Evolutionary conservation across 2,329 filamentous ascomycete genomes (phyloP), one percentile per base, ranked within the genome.

Genomic region (Trichoderma breve): DNA sequence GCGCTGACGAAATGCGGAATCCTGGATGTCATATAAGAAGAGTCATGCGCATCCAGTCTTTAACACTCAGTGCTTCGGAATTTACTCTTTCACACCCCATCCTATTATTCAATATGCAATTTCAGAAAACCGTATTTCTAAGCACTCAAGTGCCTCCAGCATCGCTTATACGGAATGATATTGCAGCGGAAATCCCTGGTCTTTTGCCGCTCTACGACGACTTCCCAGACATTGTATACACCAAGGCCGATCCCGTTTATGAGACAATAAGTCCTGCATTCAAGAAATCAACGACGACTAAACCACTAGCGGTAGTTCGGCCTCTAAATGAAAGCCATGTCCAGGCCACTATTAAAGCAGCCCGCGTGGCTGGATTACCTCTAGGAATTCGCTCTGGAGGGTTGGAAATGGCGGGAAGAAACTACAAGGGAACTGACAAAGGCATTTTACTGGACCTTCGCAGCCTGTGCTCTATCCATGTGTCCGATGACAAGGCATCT

Each of bases 321-420:
- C 53, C 55, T 18, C 26, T 69, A 3, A 26, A 69, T 12, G 65
- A 69, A n/a, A 30, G 18, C 14, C 65, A 69, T 69, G 55, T 69
- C 21, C 65, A 69, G 26, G 65, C 53, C 24, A 18, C 65, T 4
- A 2, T 69, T 14, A 69, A 60, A 11, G 24, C 21, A 8, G 65
- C 18, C 28, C 65, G 14, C 7, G 55, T 24, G 0, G n/a, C 65
- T 12, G 55, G 65, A 36, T 26, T 69, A 6, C 34, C 55, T 6
- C 18, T 69, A 7, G 65, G 53, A 1, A 69, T 69, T 12, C 65
- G 65, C 18, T 43, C 53, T 6, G 65, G 65, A 32, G 65, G 65
- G 11, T 32, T 36, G 12, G 65, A 69, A 26, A n/a, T 60, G 55
- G 12, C 12, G 18, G 65, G 53, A 47, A 24, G 65, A 32, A 69